phyloP scores from a whole-genome alignment of 2,329 filamentous ascomycete species.

The Exophiala sideris region DNA sequence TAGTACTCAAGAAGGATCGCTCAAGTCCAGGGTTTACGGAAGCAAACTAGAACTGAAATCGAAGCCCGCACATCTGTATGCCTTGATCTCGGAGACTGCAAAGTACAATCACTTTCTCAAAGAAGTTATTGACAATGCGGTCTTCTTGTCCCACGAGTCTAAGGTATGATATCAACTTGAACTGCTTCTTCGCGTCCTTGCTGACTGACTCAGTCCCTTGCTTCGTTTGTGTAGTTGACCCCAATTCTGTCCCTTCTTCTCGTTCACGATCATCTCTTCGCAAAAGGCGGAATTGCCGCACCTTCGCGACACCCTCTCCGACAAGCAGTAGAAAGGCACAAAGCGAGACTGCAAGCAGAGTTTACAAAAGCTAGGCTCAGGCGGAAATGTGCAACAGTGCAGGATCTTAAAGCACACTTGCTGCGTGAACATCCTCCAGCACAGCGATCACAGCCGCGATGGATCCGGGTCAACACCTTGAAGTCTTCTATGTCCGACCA shows the following conservation, averaged over 20 bases:
- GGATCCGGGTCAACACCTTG: slow-evolving; percentile 83
- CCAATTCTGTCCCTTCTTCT: slow-evolving; percentile 77
- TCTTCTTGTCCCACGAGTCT: slow-evolving; percentile 72
- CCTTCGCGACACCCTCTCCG: slow-evolving; percentile 75
- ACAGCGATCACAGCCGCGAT: slow-evolving; percentile 66
- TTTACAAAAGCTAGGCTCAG: slow-evolving; percentile 75
- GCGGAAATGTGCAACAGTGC: slow-evolving; percentile 65
- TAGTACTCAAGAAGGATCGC: slow-evolving; percentile 60
- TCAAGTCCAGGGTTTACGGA: slow-evolving; percentile 80
- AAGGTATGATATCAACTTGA: slow-evolving; percentile 59
- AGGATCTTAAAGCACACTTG: slow-evolving; percentile 53
- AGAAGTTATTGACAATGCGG: slow-evolving; percentile 81
- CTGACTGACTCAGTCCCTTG: slow-evolving; percentile 38
- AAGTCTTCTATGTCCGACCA: slow-evolving; percentile 68
- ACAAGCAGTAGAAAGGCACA: slow-evolving; percentile 73
- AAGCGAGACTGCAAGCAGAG: slow-evolving; percentile 74
- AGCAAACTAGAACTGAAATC: slow-evolving; percentile 70
- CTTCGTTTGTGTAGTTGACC: slow-evolving; percentile 59
- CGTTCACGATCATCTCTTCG: slow-evolving; percentile 78
- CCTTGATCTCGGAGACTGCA: slow-evolving; percentile 76
- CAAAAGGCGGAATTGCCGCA: slow-evolving; percentile 78
- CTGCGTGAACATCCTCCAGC: slow-evolving; percentile 36
- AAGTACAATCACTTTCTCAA: slow-evolving; percentile 88
- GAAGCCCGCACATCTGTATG: slow-evolving; percentile 77
- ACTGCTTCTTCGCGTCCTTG: slow-evolving; percentile 14